These are phyloP conservation scores for peach (Prunus persica) DNA, from an alignment of 306 rosid genomes.

Conservation along the genomic window DNA sequence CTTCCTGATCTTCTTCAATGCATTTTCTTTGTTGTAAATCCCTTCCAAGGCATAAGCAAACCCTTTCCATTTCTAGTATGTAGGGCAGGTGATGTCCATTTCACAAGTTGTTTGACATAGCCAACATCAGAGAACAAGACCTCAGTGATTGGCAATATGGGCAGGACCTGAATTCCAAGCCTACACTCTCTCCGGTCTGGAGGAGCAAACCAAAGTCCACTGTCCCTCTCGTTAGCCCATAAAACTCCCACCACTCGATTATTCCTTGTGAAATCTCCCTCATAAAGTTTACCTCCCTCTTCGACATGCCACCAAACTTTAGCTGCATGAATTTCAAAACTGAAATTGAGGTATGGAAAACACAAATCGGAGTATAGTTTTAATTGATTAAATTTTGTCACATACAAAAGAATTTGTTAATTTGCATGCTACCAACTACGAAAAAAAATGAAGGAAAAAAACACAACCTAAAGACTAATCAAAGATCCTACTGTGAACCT, in stretches of 20 bases:
- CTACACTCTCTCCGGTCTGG: conserved; percentile 68
- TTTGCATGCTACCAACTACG: too few species aligned
- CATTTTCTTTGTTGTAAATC: conserved; percentile 47
- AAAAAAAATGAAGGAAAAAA: too few species aligned
- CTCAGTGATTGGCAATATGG: conserved; percentile 68
- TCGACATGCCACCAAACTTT: conserved; percentile 85
- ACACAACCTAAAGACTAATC: too few species aligned
- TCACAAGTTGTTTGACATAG: conserved; percentile 64
- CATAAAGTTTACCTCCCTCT: conserved; percentile 49
- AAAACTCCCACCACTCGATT: conserved; percentile 61
- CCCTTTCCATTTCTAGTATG: conserved; percentile 76
- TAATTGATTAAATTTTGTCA: too few species aligned
- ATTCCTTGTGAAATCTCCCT: conserved; percentile 51
- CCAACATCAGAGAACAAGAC: conserved; percentile 48
- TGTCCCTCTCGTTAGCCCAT: conserved; percentile 81
- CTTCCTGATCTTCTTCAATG: conserved; percentile 42
- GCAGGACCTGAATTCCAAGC: conserved; percentile 77
- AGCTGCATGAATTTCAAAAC: conserved; percentile 52
- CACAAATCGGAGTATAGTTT: too few species aligned
- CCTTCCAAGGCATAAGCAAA: conserved; percentile 65
- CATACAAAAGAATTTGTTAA: too few species aligned
- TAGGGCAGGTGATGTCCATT: conserved; percentile 71
- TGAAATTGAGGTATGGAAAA: too few species aligned
- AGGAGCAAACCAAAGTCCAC: conserved; percentile 88
- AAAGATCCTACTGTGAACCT: too few species aligned